Base-by-base conservation (phyloP, 1,139 yeast genomes). In the Sugiyamaella japonica region DNA sequence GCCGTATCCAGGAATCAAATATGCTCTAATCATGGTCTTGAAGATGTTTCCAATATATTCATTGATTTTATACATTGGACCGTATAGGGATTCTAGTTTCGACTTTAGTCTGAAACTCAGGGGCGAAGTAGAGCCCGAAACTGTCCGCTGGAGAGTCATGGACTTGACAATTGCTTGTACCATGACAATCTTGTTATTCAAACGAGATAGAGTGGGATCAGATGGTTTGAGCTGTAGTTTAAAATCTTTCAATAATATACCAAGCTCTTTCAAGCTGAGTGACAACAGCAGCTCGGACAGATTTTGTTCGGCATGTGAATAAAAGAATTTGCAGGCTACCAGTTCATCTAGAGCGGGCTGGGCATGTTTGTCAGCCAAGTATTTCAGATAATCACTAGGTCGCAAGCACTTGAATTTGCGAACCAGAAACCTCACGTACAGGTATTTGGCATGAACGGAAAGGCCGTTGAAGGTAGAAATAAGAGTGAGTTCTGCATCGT, bases 381-480 rank as follows among this genome's bases (percentile, higher is more conserved):
- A 58, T 13, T 37, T 51, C 9, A 36, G 23, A 42, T 53, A 52
- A 7, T 57, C 60, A 12, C 36, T 25, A 34, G 37, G 37, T 12
- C 56, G 46, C 8, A 55, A 34, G 38, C 60, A 57, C 20, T 41
- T 44, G 15, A 38, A 47, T 23, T 53, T 55, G 32, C 61, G 55
- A 16, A 53, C 39, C 25, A 58, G 50, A 36, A 58, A 47, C 32
- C 61, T 39, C 36, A 53, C 48, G 39, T 55, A 58, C 7, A 58
- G 49, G 34, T 52, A 48, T 34, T 50, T 48, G 15, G 53, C 41
- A 28, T 42, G 29, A 12, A 25, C 20, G 1, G 51, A 9, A 23
- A 55, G 50, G 7, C 9, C 38, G 12, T 8, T 7, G 16, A 55
- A 55, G 9, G 32, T 23, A 13, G 28, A 17, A 10, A 53, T 52